phyloP scores from a whole-genome alignment of 768 basidiomycete genomes.

The Xerocomus brunneocitrinus region DNA sequence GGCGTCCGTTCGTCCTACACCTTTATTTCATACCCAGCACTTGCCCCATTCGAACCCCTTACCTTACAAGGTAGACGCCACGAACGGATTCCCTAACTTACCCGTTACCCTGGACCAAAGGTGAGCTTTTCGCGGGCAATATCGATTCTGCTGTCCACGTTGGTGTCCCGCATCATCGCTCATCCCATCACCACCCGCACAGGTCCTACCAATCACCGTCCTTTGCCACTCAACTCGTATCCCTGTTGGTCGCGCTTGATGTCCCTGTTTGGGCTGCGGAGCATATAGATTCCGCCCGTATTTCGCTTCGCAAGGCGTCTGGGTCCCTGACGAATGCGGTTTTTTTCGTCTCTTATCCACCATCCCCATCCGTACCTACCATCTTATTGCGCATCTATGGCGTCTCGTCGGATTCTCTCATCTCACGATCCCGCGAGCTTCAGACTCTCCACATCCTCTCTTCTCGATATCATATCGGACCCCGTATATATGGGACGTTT shows the following conservation, averaged over 20 bases:
- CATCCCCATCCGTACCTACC: conserved; percentile 47
- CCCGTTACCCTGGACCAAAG: conserved; percentile 57
- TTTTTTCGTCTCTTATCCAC: conserved; percentile 85
- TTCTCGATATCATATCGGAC: conserved; percentile 82
- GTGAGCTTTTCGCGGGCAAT: conserved; percentile 42
- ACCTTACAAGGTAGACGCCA: conserved; percentile 41
- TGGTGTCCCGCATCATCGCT: conserved; percentile 11
- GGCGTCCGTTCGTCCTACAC: conserved; percentile 18
- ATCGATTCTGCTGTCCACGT: neutral
- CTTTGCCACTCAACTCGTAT: conserved; percentile 54
- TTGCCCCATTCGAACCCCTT: conserved; percentile 26
- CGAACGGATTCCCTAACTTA: conserved; percentile 60
- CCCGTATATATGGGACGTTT: conserved; percentile 91
- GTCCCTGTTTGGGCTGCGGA: conserved; percentile 56
- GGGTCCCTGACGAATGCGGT: conserved; percentile 95
- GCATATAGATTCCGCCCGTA: conserved; percentile 39
- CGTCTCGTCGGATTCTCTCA: conserved; percentile 76
- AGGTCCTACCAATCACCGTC: conserved; percentile 62
- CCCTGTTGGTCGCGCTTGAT: conserved; percentile 50
- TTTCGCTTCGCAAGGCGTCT: conserved; percentile 76
- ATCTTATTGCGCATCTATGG: conserved; percentile 92
- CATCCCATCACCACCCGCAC: conserved; percentile 14
- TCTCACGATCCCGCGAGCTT: conserved; percentile 84
- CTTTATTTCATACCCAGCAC: neutral
- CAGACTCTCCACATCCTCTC: conserved; percentile 87